These are phyloP conservation scores for Wickerhamiella allomyrinae DNA, from an alignment of 805 yeast species.

Conservation along the genomic window DNA sequence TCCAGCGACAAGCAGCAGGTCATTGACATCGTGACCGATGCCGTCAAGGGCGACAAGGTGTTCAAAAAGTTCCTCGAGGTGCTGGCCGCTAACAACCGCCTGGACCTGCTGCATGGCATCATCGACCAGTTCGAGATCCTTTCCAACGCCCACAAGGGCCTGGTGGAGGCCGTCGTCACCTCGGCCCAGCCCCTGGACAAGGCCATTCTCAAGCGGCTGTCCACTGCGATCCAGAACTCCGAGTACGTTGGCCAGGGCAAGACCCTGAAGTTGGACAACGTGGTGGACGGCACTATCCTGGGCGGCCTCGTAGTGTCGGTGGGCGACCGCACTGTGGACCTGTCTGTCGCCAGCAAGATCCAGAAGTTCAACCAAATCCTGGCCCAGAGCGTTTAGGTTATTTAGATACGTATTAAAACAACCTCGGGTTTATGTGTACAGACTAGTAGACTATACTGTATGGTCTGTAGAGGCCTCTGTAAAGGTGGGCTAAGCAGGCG, in stretches of 20 bases:
- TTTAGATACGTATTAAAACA: too few species aligned
- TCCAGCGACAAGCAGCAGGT: conserved; percentile 58
- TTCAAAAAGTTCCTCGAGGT: conserved; percentile 70
- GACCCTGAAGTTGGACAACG: conserved; percentile 70
- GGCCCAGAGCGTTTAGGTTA: conserved; percentile 60
- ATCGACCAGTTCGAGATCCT: conserved; percentile 59
- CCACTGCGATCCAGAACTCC: conserved; percentile 63
- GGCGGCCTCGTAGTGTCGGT: conserved; percentile 95
- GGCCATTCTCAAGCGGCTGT: conserved; percentile 62
- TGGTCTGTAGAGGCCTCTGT: too few species aligned
- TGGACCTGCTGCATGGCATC: conserved; percentile 51
- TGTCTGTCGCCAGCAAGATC: conserved; percentile 72
- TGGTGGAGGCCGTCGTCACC: conserved; percentile 85
- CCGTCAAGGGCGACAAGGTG: conserved; percentile 46
- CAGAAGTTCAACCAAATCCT: conserved; percentile 79
- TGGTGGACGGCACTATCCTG: conserved; percentile 75
- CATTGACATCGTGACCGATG: conserved; percentile 40
- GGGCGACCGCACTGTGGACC: conserved; percentile 93
- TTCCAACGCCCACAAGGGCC: conserved; percentile 79
- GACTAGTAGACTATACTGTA: too few species aligned
- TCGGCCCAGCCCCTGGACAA: conserved; percentile 73
- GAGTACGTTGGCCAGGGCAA: conserved; percentile 72
- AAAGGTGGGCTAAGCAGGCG: too few species aligned
- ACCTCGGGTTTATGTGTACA: too few species aligned
- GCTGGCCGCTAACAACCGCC: conserved; percentile 89